Evolutionary conservation across 768 basidiomycete species (phyloP).

Genomic region (Russula vinacea): DNA sequence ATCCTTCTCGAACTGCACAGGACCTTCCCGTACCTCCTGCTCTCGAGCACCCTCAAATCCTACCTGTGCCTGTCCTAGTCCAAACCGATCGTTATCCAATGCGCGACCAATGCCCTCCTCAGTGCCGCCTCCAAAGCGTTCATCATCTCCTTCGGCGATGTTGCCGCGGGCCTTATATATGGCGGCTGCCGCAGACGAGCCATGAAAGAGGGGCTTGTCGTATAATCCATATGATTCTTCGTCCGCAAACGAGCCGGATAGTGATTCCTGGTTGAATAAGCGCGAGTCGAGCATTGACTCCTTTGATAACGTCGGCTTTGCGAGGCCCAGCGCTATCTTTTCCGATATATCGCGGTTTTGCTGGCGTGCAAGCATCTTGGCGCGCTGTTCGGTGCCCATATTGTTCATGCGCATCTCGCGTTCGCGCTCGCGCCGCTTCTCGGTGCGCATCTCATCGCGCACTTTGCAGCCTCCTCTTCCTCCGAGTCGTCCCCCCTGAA

Average conservation of each 20-base stretch:
- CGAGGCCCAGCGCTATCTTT: constrained; percentile 95
- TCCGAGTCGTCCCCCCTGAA: constrained; percentile 53
- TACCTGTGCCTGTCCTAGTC: constrained; percentile 73
- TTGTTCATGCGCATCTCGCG: constrained; percentile 98
- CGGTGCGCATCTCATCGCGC: constrained; percentile 85
- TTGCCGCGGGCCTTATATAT: constrained; percentile 96
- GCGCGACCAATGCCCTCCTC: constrained; percentile 92
- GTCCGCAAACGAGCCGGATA: constrained; percentile 77
- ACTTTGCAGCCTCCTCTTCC: constrained; percentile 81
- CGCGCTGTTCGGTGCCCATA: constrained; percentile 96
- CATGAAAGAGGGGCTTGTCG: constrained; percentile 93
- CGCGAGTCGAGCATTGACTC: constrained; percentile 97
- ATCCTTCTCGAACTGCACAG: constrained; percentile 99
- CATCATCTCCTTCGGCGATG: constrained; percentile 80
- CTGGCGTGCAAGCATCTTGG: constrained; percentile 91
- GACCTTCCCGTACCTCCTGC: constrained; percentile 84
- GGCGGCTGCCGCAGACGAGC: constrained; percentile 96
- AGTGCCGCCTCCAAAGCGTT: constrained; percentile 90
- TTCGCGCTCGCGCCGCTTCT: constrained; percentile 92
- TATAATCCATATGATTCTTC: constrained; percentile 95
- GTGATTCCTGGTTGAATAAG: constrained; percentile 93
- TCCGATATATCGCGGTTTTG: constrained; percentile 99
- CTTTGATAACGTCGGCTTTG: constrained; percentile 93
- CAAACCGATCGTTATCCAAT: constrained; percentile 91
- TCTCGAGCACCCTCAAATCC: constrained; percentile 91